Conservation (phyloP, 1,284 basidiomycete species). For the Phellinidium pouzarii region DNA sequence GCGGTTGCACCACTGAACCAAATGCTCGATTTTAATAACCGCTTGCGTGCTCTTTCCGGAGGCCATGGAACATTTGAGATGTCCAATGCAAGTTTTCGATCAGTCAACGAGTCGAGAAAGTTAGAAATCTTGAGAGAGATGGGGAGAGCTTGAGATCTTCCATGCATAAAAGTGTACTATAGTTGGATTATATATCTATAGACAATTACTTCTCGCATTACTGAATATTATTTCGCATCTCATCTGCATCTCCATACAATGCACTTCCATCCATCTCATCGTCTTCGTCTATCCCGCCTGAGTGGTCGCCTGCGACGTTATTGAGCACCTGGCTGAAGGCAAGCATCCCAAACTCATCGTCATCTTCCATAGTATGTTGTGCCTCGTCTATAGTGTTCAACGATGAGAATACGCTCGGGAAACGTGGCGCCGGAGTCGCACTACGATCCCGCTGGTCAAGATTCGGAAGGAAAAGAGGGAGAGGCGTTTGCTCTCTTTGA, state of each 20-base stretch:
- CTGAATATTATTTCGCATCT: constrained; percentile 49
- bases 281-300: constrained; percentile 53
- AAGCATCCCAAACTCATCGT: constrained; percentile 53
- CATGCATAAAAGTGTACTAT: constrained; percentile 17
- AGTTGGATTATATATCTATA: constrained; percentile 6
- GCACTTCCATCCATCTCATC: constrained; percentile 67
- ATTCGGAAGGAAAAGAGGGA: constrained; percentile 64
- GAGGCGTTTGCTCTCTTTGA: constrained; percentile 30
- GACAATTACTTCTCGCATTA: constrained; percentile 9
- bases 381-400: constrained; percentile 21
- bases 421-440: constrained; percentile 24
- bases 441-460: constrained; percentile 34
- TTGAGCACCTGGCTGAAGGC: constrained; percentile 68
- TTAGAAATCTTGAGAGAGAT: constrained; percentile 70
- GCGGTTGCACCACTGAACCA: constrained; percentile 71
- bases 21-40: constrained; percentile 75
- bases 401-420: constrained; percentile 13
- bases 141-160: constrained; percentile 48
- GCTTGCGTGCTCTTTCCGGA: constrained; percentile 74
- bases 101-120: constrained; percentile 52
- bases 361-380: constrained; percentile 33
- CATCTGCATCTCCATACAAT: constrained; percentile 76
- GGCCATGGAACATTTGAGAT: constrained; percentile 80
- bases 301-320: constrained; percentile 41
- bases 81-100: constrained; percentile 66